A percentile compares a stretch with the other conserved stretches of the same genome.
phyloP scores from a whole-genome alignment of 2,329 filamentous ascomycete genomes.

The Fusarium armeniacum region DNA sequence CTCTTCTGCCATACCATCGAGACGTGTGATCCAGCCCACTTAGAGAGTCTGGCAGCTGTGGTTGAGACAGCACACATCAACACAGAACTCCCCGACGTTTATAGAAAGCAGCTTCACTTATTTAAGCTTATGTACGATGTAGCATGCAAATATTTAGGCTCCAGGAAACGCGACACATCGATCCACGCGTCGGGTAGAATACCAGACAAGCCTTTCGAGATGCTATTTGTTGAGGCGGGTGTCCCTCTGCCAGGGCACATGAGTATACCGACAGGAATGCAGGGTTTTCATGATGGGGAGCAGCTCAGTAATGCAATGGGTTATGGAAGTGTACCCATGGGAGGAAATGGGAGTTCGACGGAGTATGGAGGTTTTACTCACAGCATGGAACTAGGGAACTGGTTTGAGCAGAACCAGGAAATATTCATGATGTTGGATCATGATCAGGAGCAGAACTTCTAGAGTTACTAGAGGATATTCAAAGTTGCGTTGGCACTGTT shows the following conservation, averaged over 20 bases:
- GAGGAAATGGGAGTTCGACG: accelerated
- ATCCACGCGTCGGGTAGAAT: not conserved
- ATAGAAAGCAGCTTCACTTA: conserved; percentile 13
- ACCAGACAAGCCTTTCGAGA: conserved; percentile 21
- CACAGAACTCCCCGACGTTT: not conserved
- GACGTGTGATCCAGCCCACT: conserved; percentile 5
- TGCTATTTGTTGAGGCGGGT: conserved; percentile 14
- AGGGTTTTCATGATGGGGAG: accelerated
- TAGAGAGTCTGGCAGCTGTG: conserved; percentile 1
- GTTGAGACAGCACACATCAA: conserved; percentile 9
- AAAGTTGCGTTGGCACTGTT: not conserved
- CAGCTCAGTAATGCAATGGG: not conserved
- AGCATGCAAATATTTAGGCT: conserved; percentile 2
- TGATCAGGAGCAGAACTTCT: not conserved
- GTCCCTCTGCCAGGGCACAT: not conserved
- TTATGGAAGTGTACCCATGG: accelerated
- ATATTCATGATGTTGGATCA: conserved; percentile 28
- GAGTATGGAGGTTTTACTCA: not conserved
- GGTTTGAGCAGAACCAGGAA: conserved; percentile 30
- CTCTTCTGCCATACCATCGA: conserved; percentile 25
- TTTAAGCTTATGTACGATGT: conserved; percentile 28
- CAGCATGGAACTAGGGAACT: conserved; percentile 16
- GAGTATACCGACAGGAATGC: accelerated
- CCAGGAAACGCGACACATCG: not conserved
- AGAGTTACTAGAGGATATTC: accelerated